Base-by-base conservation (phyloP, 2,329 filamentous ascomycete species). In the Arthrobotrys sinensis region DNA sequence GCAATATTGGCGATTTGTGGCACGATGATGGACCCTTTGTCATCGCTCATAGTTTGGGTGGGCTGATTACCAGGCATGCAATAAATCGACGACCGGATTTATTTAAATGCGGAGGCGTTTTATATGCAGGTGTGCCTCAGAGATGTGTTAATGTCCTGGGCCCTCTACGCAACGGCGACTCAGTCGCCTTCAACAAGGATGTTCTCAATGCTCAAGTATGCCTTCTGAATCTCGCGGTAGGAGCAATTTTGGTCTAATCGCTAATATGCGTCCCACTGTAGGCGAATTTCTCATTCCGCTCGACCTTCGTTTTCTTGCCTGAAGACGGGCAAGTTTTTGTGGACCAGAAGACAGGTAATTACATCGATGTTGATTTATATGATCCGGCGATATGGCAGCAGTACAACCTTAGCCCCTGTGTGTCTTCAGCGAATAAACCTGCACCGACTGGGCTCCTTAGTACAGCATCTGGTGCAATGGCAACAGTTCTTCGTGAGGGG, bases 141-240 rank as follows among this genome's bases (percentile, higher is more conserved):
- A 89, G 92, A 67, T 97, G 94, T 83, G 90, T 97, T 83, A 97
- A 97, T 83, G 96, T 97, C 64, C 88, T 97, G 3, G 95, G 95
- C 0, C 94, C 94, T 0, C 84, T 98, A 11, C 90, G 94, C 40
- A 95, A 97, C 81, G 94, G 94, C n/a, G 94, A 98, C 82, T 92
- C 94, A 16, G 94, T 97, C 0, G 87, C 97, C 0, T 87, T 97
- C 76, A 97, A 94, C 82, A 94, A 94, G 79, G 93, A 93, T 80
- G 91, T 97, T 0, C 87, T 98, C 14, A 97, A 94, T 0, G 94
- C 95, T 0, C 93, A 96, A 82, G 80, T 81, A 67, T 45, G 62
- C 36, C 28, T 38, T 11, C 12, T 3, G n/a, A 21, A 43, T 24
- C 34, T 21, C 14, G 19, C 3, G 21, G 36, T 6, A 32, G 5